phyloP scores from a whole-genome alignment of 179 eudicot genomes.

The Gypsophila paniculata region DNA sequence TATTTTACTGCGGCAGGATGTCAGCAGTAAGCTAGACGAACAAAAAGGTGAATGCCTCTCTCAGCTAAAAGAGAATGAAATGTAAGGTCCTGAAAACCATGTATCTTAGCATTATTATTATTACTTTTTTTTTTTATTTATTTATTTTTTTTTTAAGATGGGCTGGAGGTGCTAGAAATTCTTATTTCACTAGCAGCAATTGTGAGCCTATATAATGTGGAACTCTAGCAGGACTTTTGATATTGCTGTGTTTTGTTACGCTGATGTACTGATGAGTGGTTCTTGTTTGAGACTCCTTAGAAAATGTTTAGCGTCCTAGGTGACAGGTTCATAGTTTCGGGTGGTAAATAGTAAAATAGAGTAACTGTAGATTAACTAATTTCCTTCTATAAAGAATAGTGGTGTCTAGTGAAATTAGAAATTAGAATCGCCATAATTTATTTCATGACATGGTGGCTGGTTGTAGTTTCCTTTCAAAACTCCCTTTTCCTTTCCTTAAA shows the following conservation, averaged over 20 bases:
- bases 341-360: no score
- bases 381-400: no score
- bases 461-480: no score
- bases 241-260: background rate
- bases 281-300: no score
- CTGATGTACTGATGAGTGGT: no score
- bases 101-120: slow-evolving; percentile 8
- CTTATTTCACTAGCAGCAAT: background rate
- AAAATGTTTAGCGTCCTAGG: no score
- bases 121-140: background rate
- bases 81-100: slow-evolving; percentile 46
- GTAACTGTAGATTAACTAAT: no score
- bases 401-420: no score
- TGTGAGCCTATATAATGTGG: background rate
- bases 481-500: no score
- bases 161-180: background rate
- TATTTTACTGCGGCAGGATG: slow-evolving; percentile 46
- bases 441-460: no score
- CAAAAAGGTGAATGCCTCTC: slow-evolving; percentile 79
- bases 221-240: background rate
- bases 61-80: slow-evolving; percentile 91
- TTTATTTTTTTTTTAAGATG: background rate
- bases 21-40: slow-evolving; percentile 79
- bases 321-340: no score
- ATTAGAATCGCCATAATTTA: no score